These are phyloP conservation scores for Sugiyamaella neomexicana DNA, from an alignment of 1,139 yeast genomes.

Conservation along the genomic window DNA sequence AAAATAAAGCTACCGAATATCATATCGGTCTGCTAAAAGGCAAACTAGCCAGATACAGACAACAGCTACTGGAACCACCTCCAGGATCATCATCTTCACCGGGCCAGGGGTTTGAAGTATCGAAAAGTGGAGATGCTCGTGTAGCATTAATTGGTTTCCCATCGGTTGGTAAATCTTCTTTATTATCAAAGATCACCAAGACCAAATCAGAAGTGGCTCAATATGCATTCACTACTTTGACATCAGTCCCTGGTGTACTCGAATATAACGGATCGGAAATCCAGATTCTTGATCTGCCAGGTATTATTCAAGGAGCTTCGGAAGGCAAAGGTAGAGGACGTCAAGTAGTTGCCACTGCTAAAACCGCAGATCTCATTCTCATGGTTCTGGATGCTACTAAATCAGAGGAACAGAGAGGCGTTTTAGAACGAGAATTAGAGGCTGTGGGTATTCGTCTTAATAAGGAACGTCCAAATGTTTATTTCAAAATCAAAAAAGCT, in stretches of 20 bases:
- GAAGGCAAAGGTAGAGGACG: slow-evolving; percentile 98
- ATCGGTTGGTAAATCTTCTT: slow-evolving; percentile 93
- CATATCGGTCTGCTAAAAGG: slow-evolving; percentile 94
- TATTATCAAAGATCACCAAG: slow-evolving; percentile 79
- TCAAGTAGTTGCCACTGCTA: slow-evolving; percentile 93
- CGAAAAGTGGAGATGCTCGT: slow-evolving; percentile 94
- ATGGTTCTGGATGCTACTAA: slow-evolving; percentile 97
- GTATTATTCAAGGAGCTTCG: slow-evolving; percentile 94
- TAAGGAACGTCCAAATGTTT: slow-evolving; percentile 76
- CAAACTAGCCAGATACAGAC: slow-evolving; percentile 88
- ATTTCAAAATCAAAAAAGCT: slow-evolving; percentile 74
- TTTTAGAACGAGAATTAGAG: slow-evolving; percentile 85
- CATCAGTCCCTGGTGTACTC: slow-evolving; percentile 93
- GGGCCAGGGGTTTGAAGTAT: slow-evolving; percentile 93
- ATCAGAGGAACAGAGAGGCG: slow-evolving; percentile 81
- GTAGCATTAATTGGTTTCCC: slow-evolving; percentile 96
- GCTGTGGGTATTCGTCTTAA: slow-evolving; percentile 92
- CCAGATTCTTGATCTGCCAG: slow-evolving; percentile 94
- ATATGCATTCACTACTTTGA: slow-evolving; percentile 92
- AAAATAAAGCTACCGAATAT: slow-evolving; percentile 96
- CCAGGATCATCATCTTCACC: slow-evolving; percentile 71
- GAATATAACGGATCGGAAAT: slow-evolving; percentile 96
- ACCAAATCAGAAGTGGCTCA: slow-evolving; percentile 94
- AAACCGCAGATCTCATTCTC: slow-evolving; percentile 87
- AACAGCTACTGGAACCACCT: slow-evolving; percentile 88